Conservation (phyloP, 192 early-diverging fungal species). For the Gigaspora rosea region DNA sequence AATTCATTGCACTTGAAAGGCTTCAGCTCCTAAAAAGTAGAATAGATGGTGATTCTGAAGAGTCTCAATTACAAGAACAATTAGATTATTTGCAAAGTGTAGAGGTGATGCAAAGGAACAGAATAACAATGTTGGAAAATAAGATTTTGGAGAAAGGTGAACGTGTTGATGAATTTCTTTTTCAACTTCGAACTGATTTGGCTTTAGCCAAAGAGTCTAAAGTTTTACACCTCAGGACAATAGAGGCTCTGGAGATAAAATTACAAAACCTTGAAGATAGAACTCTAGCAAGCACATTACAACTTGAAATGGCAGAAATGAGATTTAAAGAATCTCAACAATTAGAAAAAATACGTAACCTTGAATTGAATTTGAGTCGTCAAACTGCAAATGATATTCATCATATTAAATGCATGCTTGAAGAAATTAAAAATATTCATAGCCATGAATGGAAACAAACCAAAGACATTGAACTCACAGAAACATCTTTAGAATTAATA, state of each 20-base stretch:
- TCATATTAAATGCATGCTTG: not conserved
- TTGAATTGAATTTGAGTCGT: not conserved
- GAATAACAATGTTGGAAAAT: not conserved
- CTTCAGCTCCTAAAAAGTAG: constrained; percentile 10
- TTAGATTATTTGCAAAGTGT: constrained; percentile 6
- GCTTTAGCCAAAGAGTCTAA: not conserved
- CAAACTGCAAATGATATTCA: not conserved
- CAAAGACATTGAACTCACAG: not conserved
- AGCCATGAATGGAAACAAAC: constrained; percentile 10
- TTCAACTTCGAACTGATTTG: constrained; percentile 1
- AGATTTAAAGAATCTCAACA: constrained; percentile 14
- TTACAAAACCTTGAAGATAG: not conserved
- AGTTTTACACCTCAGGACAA: not conserved
- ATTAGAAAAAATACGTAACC: not conserved
- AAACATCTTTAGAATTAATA: constrained; percentile 5
- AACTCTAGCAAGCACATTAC: not conserved
- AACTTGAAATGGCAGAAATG: not conserved
- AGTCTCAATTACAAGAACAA: constrained; percentile 22
- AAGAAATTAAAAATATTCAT: constrained; percentile 9
- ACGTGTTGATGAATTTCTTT: not conserved
- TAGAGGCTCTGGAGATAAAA: constrained; percentile 4
- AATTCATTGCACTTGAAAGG: not conserved
- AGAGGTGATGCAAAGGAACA: not conserved
- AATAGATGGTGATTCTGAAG: constrained; percentile 1
- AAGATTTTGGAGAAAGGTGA: constrained; percentile 3